A percentile compares a stretch with the other conserved stretches of the same genome.
Evolutionary conservation across 495 filamentous ascomycete species (phyloP).

Genomic region (Tricharina praecox): DNA sequence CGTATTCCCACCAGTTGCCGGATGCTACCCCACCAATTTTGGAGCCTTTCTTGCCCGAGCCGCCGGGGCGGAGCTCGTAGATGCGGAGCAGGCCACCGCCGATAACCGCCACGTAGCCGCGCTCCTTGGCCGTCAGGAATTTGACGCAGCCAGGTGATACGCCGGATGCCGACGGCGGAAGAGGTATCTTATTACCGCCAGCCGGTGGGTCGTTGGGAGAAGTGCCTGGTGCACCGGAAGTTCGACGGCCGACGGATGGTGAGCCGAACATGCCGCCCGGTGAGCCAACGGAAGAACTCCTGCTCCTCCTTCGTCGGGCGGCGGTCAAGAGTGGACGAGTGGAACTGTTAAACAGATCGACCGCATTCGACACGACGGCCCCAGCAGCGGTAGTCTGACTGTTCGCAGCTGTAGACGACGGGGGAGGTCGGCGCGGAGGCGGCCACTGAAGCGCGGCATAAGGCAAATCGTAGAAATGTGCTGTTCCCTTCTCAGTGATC

Average conservation of each 20-base stretch:
- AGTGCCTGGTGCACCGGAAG: neutral
- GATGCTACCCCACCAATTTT: constrained; percentile 32
- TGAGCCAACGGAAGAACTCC: constrained; percentile 20
- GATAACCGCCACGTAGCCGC: constrained; percentile 36
- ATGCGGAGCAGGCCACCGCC: constrained; percentile 49
- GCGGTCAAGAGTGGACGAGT: constrained; percentile 45
- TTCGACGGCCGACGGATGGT: neutral
- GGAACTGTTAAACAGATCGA: constrained; percentile 49
- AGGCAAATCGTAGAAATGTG: constrained; percentile 80
- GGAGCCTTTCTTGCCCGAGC: constrained; percentile 28
- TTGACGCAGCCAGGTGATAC: constrained; percentile 37
- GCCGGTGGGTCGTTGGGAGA: constrained; percentile 57
- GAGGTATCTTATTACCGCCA: constrained; percentile 65
- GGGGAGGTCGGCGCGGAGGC: constrained; percentile 49
- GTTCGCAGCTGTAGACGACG: constrained; percentile 27
- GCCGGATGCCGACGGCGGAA: constrained; percentile 38
- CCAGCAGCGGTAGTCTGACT: constrained; percentile 29
- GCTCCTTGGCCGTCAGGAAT: constrained; percentile 38
- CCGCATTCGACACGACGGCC: constrained; percentile 38
- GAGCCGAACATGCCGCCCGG: constrained; percentile 29
- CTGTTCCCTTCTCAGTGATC: constrained; percentile 79
- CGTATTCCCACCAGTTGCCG: constrained; percentile 46
- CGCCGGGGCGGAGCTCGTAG: constrained; percentile 43
- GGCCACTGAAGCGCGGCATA: constrained; percentile 75
- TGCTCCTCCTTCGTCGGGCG: constrained; percentile 19